Conservation (phyloP, 305 asterid species). For the Fraxinus paxiana region DNA sequence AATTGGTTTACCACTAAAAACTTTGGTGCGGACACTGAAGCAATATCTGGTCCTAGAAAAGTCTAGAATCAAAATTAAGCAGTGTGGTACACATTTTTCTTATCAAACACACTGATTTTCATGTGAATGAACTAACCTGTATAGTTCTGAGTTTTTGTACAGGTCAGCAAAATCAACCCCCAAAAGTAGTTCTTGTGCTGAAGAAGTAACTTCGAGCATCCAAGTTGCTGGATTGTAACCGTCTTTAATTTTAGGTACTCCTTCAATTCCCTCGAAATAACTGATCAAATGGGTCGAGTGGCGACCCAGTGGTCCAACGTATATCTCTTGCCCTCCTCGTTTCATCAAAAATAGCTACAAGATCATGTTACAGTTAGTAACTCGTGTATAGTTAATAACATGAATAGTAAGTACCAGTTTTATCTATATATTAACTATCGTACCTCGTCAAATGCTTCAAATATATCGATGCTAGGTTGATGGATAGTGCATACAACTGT, state of each 20-base stretch:
- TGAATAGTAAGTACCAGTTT: background rate
- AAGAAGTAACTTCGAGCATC: slow-evolving; percentile 58
- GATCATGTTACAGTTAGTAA: slow-evolving; percentile 5
- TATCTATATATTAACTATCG: background rate
- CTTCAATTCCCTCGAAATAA: slow-evolving; percentile 50
- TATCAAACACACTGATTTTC: background rate
- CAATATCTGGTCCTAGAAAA: background rate
- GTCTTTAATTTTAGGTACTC: slow-evolving; percentile 53
- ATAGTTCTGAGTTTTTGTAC: slow-evolving; percentile 52
- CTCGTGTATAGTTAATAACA: background rate
- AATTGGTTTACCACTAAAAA: background rate
- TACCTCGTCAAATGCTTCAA: slow-evolving; percentile 43
- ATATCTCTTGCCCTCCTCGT: slow-evolving; percentile 67
- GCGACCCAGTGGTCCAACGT: slow-evolving; percentile 62
- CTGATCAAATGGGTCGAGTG: slow-evolving; percentile 45
- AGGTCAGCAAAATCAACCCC: slow-evolving; percentile 46
- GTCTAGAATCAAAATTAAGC: background rate
- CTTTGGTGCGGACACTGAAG: background rate
- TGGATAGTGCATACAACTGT: slow-evolving; percentile 40
- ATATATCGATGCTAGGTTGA: slow-evolving; percentile 38
- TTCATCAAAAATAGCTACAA: slow-evolving; percentile 58
- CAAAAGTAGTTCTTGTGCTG: slow-evolving; percentile 49
- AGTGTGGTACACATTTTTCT: background rate
- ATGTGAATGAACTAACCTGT: slow-evolving; percentile 28
- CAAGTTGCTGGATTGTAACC: slow-evolving; percentile 67